These are phyloP conservation scores for Solanum tacnaense DNA, from an alignment of 257 asterid species.

Conservation along the genomic window DNA sequence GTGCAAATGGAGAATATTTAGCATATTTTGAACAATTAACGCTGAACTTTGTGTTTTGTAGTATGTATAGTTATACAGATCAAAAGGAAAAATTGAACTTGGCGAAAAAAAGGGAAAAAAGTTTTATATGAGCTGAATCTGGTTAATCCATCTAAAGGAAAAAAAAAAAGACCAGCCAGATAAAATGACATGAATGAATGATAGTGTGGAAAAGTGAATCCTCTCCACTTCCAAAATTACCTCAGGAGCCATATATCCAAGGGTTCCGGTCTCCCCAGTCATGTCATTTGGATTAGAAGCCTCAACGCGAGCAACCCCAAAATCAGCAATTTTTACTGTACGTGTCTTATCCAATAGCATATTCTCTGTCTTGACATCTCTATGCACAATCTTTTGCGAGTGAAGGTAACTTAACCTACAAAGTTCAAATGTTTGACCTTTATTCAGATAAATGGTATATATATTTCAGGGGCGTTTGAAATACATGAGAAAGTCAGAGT, in stretches of 20 bases:
- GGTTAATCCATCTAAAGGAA: not conserved
- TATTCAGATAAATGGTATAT: not conserved
- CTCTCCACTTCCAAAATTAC: conserved; percentile 15
- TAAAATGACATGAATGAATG: not conserved
- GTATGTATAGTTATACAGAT: not conserved
- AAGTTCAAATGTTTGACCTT: conserved; percentile 4
- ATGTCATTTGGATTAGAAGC: conserved; percentile 88
- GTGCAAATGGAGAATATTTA: too few relatives aligned
- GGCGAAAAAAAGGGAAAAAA: not conserved
- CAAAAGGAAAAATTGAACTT: not conserved
- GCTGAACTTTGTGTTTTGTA: not conserved
- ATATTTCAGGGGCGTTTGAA: not conserved
- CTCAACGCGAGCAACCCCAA: conserved; percentile 87
- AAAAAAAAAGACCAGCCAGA: not conserved
- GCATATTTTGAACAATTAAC: not conserved
- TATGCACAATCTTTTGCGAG: conserved; percentile 71
- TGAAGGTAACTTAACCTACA: conserved; percentile 78
- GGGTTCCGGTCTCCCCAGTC: conserved; percentile 92
- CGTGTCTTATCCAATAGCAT: conserved; percentile 76
- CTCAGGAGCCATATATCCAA: conserved; percentile 96
- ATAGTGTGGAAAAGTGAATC: not conserved
- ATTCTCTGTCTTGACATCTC: conserved; percentile 86
- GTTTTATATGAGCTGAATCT: not conserved
- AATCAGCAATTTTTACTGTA: conserved; percentile 78
- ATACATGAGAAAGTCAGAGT: not conserved